Percentiles rank a stretch among this genome's conserved stretches.
These are phyloP conservation scores for Aspergillus brasiliensis DNA, from an alignment of 2,329 filamentous ascomycete species.

Conservation along the genomic window DNA sequence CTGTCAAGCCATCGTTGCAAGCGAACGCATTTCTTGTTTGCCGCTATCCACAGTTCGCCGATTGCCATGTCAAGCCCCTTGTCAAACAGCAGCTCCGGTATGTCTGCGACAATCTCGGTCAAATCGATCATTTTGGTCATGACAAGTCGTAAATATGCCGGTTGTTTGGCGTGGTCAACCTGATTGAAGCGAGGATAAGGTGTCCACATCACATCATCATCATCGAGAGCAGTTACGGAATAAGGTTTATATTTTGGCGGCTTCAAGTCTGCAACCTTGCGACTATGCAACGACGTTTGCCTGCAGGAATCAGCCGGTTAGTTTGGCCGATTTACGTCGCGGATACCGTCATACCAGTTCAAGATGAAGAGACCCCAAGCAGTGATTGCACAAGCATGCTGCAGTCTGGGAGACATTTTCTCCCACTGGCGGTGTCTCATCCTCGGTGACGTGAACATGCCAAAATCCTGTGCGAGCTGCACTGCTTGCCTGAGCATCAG, in stretches of 20 bases:
- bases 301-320: conserved; percentile 23
- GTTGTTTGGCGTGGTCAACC: conserved; percentile 26
- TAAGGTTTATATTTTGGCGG: conserved; percentile 22
- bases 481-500: conserved; percentile 35
- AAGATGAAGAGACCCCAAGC: conserved; percentile 36
- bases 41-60: conserved; percentile 21
- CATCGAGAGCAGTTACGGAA: conserved; percentile 12
- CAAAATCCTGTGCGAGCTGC: conserved; percentile 35
- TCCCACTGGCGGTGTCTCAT: conserved; percentile 12
- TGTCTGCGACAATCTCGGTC: conserved; percentile 24
- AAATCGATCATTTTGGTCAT: conserved; percentile 26
- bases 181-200: conserved; percentile 38
- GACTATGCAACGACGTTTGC: conserved; percentile 31
- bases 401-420: conserved; percentile 18
- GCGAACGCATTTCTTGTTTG: conserved; percentile 21
- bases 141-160: conserved; percentile 30
- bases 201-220: conserved; percentile 30
- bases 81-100: conserved; percentile 30
- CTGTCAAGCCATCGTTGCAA: conserved; percentile 26
- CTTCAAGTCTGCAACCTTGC: conserved; percentile 22
- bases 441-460: conserved; percentile 26
- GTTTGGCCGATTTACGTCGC: background rate
- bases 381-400: conserved; percentile 27
- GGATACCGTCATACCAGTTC: conserved; percentile 26
- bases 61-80: conserved; percentile 16